These are phyloP conservation scores for Odontarrhena argentea DNA, from an alignment of 345 rosid genomes.

Conservation along the genomic window DNA sequence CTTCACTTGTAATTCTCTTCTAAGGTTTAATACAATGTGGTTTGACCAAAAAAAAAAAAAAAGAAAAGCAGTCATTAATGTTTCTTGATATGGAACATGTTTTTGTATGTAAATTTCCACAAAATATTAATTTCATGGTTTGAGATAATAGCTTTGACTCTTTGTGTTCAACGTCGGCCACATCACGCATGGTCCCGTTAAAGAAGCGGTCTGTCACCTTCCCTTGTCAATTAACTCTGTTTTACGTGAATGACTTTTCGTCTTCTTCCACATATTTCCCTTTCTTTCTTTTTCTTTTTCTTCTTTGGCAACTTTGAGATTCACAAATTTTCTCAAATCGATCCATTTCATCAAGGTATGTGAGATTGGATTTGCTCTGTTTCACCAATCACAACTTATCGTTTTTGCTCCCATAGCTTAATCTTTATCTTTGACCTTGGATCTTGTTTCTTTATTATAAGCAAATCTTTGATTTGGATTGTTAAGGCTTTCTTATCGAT, in stretches of 20 bases:
- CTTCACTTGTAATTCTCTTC: no score
- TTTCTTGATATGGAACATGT: no score
- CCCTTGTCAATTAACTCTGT: slow-evolving; percentile 11
- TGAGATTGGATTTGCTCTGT: slow-evolving; percentile 9
- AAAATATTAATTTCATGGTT: background rate
- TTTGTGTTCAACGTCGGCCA: background rate
- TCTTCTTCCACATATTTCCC: slow-evolving; percentile 22
- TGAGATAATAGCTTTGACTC: background rate
- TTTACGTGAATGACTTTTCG: slow-evolving; percentile 26
- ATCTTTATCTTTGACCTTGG: slow-evolving; percentile 26
- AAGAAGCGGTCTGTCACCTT: slow-evolving; percentile 16
- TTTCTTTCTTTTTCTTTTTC: background rate
- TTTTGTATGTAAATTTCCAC: background rate
- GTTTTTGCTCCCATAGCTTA: slow-evolving; percentile 20
- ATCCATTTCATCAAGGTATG: slow-evolving; percentile 13
- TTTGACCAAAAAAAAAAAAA: no score
- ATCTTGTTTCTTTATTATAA: background rate
- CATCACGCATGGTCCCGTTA: background rate
- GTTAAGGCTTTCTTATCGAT: background rate
- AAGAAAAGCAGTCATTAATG: no score
- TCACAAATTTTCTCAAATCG: slow-evolving; percentile 9
- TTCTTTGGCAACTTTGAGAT: slow-evolving; percentile 11
- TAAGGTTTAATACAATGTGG: no score
- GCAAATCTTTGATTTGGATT: slow-evolving; percentile 16
- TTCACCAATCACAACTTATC: slow-evolving; percentile 10